Evolutionary conservation across 495 filamentous ascomycete genomes (phyloP).

Genomic region (Neurospora sp.): DNA sequence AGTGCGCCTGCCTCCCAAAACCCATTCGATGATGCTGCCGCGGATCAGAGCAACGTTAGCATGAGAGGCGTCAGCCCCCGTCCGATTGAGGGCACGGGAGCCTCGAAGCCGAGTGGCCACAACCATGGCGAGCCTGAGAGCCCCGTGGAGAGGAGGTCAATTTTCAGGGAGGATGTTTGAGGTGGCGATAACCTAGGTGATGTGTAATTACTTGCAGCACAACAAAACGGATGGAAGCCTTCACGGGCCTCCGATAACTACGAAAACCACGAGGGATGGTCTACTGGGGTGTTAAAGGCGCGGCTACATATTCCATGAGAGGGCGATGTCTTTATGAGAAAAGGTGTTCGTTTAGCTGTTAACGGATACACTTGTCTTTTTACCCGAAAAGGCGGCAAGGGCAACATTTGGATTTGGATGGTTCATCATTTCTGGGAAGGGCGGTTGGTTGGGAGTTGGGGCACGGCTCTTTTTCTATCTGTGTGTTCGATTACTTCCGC

Average conservation of each 20-base stretch:
- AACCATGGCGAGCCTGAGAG: conserved; percentile 15
- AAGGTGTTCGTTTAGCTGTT: not conserved
- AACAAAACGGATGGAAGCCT: not conserved
- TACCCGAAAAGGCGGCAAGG: not conserved
- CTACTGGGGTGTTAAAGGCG: not conserved
- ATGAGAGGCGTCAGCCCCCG: conserved; percentile 47
- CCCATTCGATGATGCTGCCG: conserved; percentile 46
- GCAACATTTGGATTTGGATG: not conserved
- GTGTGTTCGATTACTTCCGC: not conserved
- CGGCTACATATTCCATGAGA: not conserved
- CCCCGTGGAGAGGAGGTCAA: conserved; percentile 36
- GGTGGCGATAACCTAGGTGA: not conserved
- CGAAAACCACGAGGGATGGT: not conserved
- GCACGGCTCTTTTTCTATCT: not conserved
- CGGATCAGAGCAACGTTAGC: conserved; percentile 43
- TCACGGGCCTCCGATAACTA: not conserved
- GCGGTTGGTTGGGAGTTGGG: not conserved
- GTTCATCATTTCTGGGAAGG: not conserved
- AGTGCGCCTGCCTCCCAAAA: conserved; percentile 20
- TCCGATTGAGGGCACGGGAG: conserved; percentile 29
- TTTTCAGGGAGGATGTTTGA: conserved; percentile 44
- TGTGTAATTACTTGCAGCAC: not conserved
- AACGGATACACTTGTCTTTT: not conserved
- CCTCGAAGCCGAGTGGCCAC: not conserved
- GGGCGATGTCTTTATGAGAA: not conserved